Base-by-base conservation (phyloP, 192 early-diverging fungal species). In the Podila epicladia region DNA sequence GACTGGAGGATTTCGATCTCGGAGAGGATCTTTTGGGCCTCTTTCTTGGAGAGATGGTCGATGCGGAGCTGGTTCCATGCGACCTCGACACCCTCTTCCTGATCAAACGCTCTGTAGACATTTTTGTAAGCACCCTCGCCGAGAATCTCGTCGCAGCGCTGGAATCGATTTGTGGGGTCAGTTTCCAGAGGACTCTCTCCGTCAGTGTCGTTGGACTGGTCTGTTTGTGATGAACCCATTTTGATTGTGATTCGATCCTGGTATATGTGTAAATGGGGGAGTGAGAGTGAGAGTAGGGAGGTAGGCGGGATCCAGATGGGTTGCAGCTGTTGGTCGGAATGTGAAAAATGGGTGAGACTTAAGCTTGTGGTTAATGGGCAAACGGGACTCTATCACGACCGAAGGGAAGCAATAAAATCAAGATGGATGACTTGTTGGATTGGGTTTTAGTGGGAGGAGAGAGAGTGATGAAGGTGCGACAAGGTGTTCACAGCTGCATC, bases 11-110 rank as follows among this genome's bases (percentile, higher is more conserved):
- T 94, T 57, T 86, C 82, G 29, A 90, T 89, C 70, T 90, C 89
- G n/a, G 63, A 70, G 15, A 67, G 50, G 29, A 80, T 82, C 37
- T 84, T 84, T 73, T 82, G 71, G 4, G 67, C 71, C 19, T 84
- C 75, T 33, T 82, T 78, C 28, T 83, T 77, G 29, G 67, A 62
- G 38, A 74, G 68, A 50, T 78, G 71, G 71, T 91, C 85, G 62
- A 92, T 72, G 29, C 88, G 84, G 31, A 94, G 85, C 83, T 93
- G 92, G 82, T 94, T 95, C 94, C 94, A 96, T n/a, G 94, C 94
- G 7, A 96, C 94, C 82, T 96, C 94, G 19, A 94, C 88, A 24
- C 94, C 94, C 74, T 95, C 92, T 67, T 96, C 94, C 61, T 91
- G 88, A 69, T 96, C 94, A 80, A 94, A 91, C 37, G 92, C 93